Base-by-base conservation (phyloP, 2,329 filamentous ascomycete genomes). In the Penicillium sp. region DNA sequence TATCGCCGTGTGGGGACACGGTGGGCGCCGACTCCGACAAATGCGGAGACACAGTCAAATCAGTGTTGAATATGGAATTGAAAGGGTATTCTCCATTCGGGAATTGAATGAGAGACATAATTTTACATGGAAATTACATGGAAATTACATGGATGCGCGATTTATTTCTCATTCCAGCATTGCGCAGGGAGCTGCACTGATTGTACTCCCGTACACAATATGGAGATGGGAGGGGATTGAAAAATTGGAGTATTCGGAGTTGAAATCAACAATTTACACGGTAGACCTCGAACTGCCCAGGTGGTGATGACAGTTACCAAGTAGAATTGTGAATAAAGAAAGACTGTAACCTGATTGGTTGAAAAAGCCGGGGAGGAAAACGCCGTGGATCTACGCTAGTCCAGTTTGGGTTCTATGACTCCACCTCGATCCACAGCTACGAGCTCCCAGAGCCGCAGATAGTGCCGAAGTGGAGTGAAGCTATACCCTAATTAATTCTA, bases 401-500 rank as follows among this genome's bases (percentile, higher is more conserved):
- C 52, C 18, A 1, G 0, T 6, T 31, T 24, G 0, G 20, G 0
- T 1, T 8, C 2, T 0, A 0, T 29, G 7, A 1, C 4, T 24
- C 48, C 38, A 47, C 31, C 16, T 20, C 20, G 18, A 48, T 60
- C 64, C 62, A 66, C 63, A 54, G 26, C 56, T 61, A 57, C 44
- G 58, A 66, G 62, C 62, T 66, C 37, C 64, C 56, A 62, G 64
- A 66, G 64, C 64, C 64, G 61, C 64, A 66, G 64, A 61, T 37
- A 56, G 51, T 61, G 64, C 64, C 64, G 64, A 66, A 61, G 61
- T 65, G 61, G 57, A 57, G 48, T 22, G 34, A 40, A 43, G 37
- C 50, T 44, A 35, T 37, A 40, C 52, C 31, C 46, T 35, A 50
- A 38, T 42, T 20, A 20, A 43, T 13, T 24, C 18, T 7, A 26